A percentile compares a stretch with the other conserved stretches of the same genome.
phyloP scores from a whole-genome alignment of 2,329 filamentous ascomycete species.

The Geoglossum cookeanum region DNA sequence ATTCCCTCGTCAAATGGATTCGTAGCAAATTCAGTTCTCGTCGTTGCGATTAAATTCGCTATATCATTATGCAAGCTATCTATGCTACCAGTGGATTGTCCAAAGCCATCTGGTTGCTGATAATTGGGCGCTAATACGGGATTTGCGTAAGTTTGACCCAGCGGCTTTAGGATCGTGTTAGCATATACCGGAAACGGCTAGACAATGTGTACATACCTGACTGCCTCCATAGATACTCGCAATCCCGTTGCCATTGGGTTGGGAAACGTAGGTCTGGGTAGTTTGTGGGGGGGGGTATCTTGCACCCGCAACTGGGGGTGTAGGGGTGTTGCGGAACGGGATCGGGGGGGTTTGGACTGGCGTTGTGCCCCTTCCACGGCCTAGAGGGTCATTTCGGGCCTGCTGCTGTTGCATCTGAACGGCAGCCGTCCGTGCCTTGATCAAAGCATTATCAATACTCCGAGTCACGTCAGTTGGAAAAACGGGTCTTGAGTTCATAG shows the following conservation, averaged over 20 bases:
- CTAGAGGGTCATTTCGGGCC: conserved; percentile 11
- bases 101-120: conserved; percentile 2
- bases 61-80: conserved; percentile 70
- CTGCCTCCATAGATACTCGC: conserved; percentile 9
- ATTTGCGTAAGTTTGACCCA: conserved; percentile 5
- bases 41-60: conserved; percentile 52
- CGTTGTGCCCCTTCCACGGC: background rate
- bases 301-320: conserved; percentile 37
- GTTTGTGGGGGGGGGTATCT: conserved; percentile 7
- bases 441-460: conserved; percentile 83
- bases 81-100: conserved; percentile 26
- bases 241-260: conserved; percentile 7
- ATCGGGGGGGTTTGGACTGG: conserved; percentile 20
- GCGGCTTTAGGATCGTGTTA: background rate
- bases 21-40: conserved; percentile 53
- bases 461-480: conserved; percentile 74
- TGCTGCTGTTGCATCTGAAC: conserved; percentile 27
- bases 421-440: conserved; percentile 52
- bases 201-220: conserved; percentile 5
- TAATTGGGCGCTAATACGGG: conserved; percentile 2
- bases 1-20: conserved; percentile 59
- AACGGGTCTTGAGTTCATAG: conserved; percentile 78
- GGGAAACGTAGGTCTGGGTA: conserved; percentile 5
- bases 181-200: background rate
- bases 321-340: conserved; percentile 33